Conservation (phyloP, 1,284 basidiomycete species). For the Rhodotorula sp. region DNA sequence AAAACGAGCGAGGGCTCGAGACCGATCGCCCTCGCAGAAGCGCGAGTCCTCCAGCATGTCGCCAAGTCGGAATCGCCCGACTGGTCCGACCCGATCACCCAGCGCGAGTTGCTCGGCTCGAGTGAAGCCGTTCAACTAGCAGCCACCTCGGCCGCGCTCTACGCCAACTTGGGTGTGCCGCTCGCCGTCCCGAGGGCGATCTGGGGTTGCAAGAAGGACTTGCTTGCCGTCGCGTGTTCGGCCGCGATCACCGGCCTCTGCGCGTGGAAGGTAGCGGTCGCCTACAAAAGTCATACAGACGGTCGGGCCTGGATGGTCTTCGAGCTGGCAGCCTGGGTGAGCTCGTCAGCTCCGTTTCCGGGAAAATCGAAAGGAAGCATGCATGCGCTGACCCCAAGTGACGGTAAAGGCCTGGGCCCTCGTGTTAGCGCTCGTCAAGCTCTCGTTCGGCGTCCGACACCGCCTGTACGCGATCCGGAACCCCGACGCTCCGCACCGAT, state of each 20-base stretch:
- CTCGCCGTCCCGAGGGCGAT: constrained; percentile 9
- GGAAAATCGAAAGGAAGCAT: no score
- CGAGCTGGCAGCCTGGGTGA: constrained; percentile 27
- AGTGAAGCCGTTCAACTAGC: constrained; percentile 20
- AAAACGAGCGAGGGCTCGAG: constrained; percentile 1
- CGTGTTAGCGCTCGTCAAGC: constrained; percentile 33
- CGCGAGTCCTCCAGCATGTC: constrained; percentile 8
- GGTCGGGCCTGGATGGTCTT: constrained; percentile 11
- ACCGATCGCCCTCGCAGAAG: constrained; percentile 17
- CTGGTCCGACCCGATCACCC: constrained; percentile 13
- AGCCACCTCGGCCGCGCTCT: constrained; percentile 12
- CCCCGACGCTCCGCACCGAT: constrained; percentile 34
- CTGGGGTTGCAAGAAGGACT: constrained; percentile 32
- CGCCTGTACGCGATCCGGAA: constrained; percentile 28
- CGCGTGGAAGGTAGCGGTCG: constrained; percentile 5
- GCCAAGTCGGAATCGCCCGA: constrained; percentile 18
- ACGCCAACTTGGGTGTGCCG: background rate
- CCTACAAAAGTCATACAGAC: background rate
- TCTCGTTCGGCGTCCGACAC: constrained; percentile 31
- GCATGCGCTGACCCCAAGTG: no score
- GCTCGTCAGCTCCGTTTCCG: background rate
- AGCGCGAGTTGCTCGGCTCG: constrained; percentile 20
- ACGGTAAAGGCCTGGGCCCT: constrained; percentile 10
- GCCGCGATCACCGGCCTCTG: constrained; percentile 3
- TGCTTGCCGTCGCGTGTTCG: background rate